Evolutionary conservation across 2,329 filamentous ascomycete genomes (phyloP).

Genomic region (Fusarium sp.): DNA sequence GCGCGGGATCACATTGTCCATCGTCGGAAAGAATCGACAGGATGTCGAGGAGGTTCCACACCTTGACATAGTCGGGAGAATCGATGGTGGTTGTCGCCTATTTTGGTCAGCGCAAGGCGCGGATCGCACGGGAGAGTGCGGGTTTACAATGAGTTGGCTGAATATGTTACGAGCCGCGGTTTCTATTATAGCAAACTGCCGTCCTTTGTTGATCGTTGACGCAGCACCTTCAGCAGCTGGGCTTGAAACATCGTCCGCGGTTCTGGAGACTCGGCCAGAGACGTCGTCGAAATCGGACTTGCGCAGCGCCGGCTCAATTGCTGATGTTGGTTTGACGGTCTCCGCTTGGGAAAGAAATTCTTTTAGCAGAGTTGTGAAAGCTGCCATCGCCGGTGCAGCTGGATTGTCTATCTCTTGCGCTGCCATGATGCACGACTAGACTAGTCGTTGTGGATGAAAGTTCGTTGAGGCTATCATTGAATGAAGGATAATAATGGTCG

Average conservation of each 20-base stretch:
- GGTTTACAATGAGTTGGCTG: conserved; percentile 78
- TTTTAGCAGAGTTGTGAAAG: conserved; percentile 64
- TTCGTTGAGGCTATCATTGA: conserved; percentile 25
- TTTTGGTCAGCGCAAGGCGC: conserved; percentile 45
- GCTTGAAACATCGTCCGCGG: conserved; percentile 43
- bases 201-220: conserved; percentile 55
- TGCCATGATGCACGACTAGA: conserved; percentile 57
- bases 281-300: conserved; percentile 72
- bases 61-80: conserved; percentile 78
- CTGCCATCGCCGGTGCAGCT: conserved; percentile 63
- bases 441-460: conserved; percentile 13
- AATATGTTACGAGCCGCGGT: conserved; percentile 85
- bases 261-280: conserved; percentile 55
- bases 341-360: conserved; percentile 69
- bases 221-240: conserved; percentile 46
- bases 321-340: conserved; percentile 65
- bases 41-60: conserved; percentile 96
- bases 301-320: conserved; percentile 79
- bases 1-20: conserved; percentile 78
- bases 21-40: conserved; percentile 88
- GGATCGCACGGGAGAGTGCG: conserved; percentile 26
- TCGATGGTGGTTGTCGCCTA: conserved; percentile 81
- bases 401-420: conserved; percentile 57
- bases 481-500: neutral
- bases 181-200: conserved; percentile 79